Evolutionary conservation across 306 rosid species (phyloP), one percentile per base, ranked within the genome.

Genomic region (Trifolium dubium): DNA sequence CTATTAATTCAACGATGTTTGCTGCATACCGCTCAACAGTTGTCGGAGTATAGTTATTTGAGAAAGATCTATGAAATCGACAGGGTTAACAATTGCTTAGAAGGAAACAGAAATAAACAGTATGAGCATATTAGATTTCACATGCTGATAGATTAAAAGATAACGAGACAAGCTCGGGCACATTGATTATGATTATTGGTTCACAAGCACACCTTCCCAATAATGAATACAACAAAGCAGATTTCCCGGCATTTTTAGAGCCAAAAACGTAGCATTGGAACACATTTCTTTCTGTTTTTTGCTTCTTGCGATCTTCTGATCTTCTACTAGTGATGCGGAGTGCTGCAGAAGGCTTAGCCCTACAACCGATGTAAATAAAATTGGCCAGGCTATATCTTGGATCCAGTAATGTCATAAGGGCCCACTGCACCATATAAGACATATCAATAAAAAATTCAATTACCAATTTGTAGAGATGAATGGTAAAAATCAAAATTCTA

Each of bases 231-330:
- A 89, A 75, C 46, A 93, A 81, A 80, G 96, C 73, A 64, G 97
- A 91, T 85, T 93, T 93, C 80, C 97, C 98, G 2, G 97, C 84
- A 75, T 72, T 82, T 84, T 82, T 91, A 12, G 97, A 82, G 73
- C 98, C 98, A 85, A 93, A 89, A 73, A 93, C 96, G 75, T 85
- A 91, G 87, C 98, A 93, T 51, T 87, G 96, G 74, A 91, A 84
- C 60, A 88, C 91, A 73, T 82, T 91, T 88, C 96, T 87, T 69
- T 85, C 94, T 34, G 97, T 81, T 49, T 44, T 84, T 75, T 87
- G 86, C 85, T 84, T 91, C 78, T 88, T 91, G 44, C 87, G 82
- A 53, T 91, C 91, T 51, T 77, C 58, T 69, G 82, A 77, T 88
- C 91, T 91, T 80, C 87, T 91, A 72, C 83, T 79, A 15, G 91